Base-by-base conservation (phyloP, 1,284 basidiomycete genomes). In the Leucoagaricus sp. region DNA sequence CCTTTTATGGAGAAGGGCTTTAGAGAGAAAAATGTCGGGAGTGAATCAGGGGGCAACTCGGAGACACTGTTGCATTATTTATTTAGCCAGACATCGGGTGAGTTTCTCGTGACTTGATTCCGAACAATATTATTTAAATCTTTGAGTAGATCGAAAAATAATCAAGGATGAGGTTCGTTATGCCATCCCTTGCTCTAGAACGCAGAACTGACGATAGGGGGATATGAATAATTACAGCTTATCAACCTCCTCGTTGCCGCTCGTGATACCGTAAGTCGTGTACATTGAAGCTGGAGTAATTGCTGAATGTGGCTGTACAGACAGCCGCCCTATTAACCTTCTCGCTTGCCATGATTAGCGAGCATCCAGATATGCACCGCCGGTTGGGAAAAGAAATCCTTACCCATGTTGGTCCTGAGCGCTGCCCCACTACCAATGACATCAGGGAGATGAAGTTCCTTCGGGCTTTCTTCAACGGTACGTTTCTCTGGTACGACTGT, bases 391-490 rank as follows among this genome's bases (percentile, higher is more conserved):
- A 62, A 52, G 68, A 71, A 40, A 62, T 71, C 1, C 48, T 68
- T 3, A 59, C 64, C 2, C 60, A 60, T 19, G 60, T 69, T 12
- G 68, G 67, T 6, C 56, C 62, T 12, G 58, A 61, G 4, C 49
- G 55, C 25, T 49, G 65, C 13, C 69, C 69, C 4, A 67, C 64
- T 12, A 65, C 62, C 38, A 65, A 69, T 8, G 61, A 68, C 33
- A 59, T 68, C 19, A 61, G 60, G 10, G 65, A 68, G 8, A 64
- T 69, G 65, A 69, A 62, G 49, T 82, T 76, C 58, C 61, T 83
- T 6, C 63, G 70, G 26, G 75, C 75, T 13, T 69, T 78, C 15
- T 64, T 77, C 40, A 76, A 76, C 58, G 75, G 72, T 71, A 44
- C 21, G 67, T 59, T n/a, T n/a, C n/a, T n/a, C n/a, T n/a, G n/a